Evolutionary conservation across 108 stramenopile species (phyloP).

Genomic region (Fistulifera pelliculosa): DNA sequence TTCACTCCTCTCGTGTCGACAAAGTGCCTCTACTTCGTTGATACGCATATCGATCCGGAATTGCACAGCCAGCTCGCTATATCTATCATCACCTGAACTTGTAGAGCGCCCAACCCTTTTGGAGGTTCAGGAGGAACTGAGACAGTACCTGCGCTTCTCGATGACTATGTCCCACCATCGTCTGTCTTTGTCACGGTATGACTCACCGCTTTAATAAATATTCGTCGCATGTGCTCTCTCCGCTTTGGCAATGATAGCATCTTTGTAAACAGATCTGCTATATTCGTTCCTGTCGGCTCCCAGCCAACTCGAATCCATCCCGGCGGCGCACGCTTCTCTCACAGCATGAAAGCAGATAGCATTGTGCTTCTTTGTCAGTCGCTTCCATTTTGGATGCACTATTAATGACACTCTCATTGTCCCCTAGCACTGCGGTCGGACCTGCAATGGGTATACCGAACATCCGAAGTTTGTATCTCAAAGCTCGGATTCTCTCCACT

Average conservation of each 20-base stretch:
- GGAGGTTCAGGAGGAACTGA: no score
- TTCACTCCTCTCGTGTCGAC: no score
- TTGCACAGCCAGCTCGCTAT: no score
- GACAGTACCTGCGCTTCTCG: no score
- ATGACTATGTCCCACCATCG: no score
- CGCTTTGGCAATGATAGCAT: not conserved
- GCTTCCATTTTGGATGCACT: slow-evolving; percentile 34
- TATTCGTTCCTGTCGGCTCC: not conserved
- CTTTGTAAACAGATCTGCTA: slow-evolving; percentile 13
- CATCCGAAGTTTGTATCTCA: slow-evolving; percentile 31
- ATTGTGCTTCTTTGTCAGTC: slow-evolving; percentile 43
- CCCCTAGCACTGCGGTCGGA: slow-evolving; percentile 6
- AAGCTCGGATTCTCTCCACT: slow-evolving; percentile 16
- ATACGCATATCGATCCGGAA: no score
- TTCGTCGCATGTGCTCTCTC: not conserved
- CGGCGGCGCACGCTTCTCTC: slow-evolving; percentile 14
- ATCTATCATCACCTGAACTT: no score
- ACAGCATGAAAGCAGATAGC: slow-evolving; percentile 34
- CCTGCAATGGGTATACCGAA: slow-evolving; percentile 20
- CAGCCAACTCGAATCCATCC: not conserved
- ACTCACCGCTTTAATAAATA: no score
- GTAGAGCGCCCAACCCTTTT: no score
- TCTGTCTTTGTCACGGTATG: no score
- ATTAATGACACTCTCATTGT: slow-evolving; percentile 21
- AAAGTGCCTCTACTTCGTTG: no score